Percentiles rank a stretch among this genome's conserved stretches.
Conservation (phyloP, 2,329 filamentous ascomycete species). For the Gnomoniopsis smithogilvyi region DNA sequence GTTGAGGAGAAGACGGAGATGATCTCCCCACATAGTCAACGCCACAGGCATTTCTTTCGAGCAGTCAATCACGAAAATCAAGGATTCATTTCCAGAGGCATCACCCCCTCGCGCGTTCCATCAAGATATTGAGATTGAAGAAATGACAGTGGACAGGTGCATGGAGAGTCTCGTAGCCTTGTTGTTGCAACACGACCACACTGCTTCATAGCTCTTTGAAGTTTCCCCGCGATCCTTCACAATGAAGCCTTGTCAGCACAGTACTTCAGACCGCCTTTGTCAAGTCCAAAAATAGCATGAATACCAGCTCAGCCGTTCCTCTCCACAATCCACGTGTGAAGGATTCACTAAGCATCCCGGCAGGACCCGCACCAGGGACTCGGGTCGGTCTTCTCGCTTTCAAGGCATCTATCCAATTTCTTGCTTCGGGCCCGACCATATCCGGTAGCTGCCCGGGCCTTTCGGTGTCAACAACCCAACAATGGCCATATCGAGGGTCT, state of each 20-base stretch:
- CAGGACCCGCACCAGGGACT: not conserved
- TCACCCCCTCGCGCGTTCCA: too few species aligned
- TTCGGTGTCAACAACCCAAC: not conserved
- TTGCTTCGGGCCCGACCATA: not conserved
- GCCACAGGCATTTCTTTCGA: too few species aligned
- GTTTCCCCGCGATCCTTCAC: conserved; percentile 16
- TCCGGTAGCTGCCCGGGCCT: not conserved
- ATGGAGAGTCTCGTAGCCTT: too few species aligned
- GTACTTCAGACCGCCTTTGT: not conserved
- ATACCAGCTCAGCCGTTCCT: not conserved
- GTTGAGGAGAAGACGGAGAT: too few species aligned
- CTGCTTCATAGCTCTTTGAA: too few species aligned
- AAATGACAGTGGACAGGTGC: too few species aligned
- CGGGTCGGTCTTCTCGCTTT: not conserved
- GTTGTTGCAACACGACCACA: too few species aligned
- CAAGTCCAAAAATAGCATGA: not conserved
- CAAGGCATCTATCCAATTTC: not conserved
- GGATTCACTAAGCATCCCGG: not conserved
- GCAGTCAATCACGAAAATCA: too few species aligned
- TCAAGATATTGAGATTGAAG: too few species aligned
- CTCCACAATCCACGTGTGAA: not conserved
- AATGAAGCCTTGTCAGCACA: conserved; percentile 20
- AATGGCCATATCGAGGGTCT: not conserved
- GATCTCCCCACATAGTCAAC: too few species aligned
- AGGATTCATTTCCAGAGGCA: too few species aligned